These are phyloP conservation scores for Teratosphaeria pseudoeucalypti DNA, from an alignment of 2,329 filamentous ascomycete species.

Conservation along the genomic window DNA sequence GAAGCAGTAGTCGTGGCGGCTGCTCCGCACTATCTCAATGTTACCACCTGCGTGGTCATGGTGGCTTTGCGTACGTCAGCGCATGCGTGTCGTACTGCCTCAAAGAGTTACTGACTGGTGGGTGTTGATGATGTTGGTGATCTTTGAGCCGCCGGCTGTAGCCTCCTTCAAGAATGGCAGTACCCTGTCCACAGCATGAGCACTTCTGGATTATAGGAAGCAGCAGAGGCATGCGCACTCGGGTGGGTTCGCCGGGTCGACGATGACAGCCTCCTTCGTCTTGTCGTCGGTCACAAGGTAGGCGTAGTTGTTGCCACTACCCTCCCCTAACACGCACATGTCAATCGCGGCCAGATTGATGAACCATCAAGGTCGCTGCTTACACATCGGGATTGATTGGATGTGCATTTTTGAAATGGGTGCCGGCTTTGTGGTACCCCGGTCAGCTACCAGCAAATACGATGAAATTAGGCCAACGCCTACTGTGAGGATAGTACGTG, in stretches of 20 bases:
- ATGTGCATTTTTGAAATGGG: slow-evolving; percentile 57
- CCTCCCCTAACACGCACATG: slow-evolving; percentile 49
- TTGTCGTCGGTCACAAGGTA: slow-evolving; percentile 49
- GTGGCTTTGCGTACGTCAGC: slow-evolving; percentile 49
- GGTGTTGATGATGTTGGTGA: slow-evolving; percentile 88
- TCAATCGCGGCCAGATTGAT: background rate
- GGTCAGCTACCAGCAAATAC: slow-evolving; percentile 13
- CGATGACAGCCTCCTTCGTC: slow-evolving; percentile 47
- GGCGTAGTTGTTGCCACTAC: slow-evolving; percentile 71
- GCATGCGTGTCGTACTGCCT: background rate
- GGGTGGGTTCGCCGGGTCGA: slow-evolving; percentile 68
- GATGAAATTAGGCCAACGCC: slow-evolving; percentile 9
- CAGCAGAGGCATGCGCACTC: slow-evolving; percentile 46
- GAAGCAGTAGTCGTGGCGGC: background rate
- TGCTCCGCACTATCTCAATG: slow-evolving; percentile 54
- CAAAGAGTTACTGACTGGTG: slow-evolving; percentile 61
- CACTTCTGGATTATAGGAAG: background rate
- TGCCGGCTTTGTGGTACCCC: slow-evolving; percentile 9
- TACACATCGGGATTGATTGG: slow-evolving; percentile 83
- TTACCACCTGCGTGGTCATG: slow-evolving; percentile 94
- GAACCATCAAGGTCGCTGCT: slow-evolving; percentile 26
- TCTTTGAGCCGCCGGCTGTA: slow-evolving; percentile 62
- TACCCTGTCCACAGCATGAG: slow-evolving; percentile 36
- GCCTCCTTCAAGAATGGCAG: slow-evolving; percentile 60
- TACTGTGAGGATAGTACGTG: slow-evolving; percentile 13